These are phyloP conservation scores for Colletotrichum sp. DNA, from an alignment of 2,329 filamentous ascomycete species.

Conservation along the genomic window DNA sequence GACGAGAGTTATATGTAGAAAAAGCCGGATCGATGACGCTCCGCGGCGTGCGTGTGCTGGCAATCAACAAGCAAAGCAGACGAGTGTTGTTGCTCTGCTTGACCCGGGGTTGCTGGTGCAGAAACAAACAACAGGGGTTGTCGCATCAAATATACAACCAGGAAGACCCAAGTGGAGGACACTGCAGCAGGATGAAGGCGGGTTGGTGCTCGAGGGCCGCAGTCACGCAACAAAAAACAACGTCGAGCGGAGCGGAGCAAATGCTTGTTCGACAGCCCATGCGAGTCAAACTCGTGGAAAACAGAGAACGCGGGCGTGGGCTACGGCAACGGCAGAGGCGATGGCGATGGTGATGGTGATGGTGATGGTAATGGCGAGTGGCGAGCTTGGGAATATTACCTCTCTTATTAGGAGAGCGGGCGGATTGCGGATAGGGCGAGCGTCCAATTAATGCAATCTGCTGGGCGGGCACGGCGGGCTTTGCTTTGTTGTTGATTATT, in stretches of 20 bases:
- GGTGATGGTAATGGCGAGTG: neutral
- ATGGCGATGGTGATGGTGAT: neutral
- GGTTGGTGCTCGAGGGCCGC: neutral
- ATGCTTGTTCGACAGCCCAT: neutral
- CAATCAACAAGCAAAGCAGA: neutral
- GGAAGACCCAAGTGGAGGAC: conserved; percentile 9
- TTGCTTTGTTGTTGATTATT: conserved; percentile 10
- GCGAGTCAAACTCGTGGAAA: neutral
- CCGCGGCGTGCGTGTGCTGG: neutral
- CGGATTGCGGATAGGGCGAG: neutral
- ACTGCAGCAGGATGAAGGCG: neutral
- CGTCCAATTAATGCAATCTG: conserved; percentile 8
- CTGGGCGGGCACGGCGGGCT: neutral
- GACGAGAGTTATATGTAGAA: neutral
- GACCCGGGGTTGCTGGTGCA: conserved; percentile 20
- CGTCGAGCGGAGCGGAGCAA: neutral
- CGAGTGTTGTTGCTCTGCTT: conserved; percentile 15
- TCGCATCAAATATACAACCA: conserved; percentile 23
- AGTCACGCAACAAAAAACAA: conserved; percentile 4
- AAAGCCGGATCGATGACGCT: neutral
- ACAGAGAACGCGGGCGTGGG: neutral
- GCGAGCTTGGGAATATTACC: neutral
- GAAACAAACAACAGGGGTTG: conserved; percentile 21
- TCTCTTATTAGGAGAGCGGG: neutral
- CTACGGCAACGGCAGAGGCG: neutral